These are phyloP conservation scores for Epichloe sylvatica DNA, from an alignment of 2,329 filamentous ascomycete species.

Conservation along the genomic window DNA sequence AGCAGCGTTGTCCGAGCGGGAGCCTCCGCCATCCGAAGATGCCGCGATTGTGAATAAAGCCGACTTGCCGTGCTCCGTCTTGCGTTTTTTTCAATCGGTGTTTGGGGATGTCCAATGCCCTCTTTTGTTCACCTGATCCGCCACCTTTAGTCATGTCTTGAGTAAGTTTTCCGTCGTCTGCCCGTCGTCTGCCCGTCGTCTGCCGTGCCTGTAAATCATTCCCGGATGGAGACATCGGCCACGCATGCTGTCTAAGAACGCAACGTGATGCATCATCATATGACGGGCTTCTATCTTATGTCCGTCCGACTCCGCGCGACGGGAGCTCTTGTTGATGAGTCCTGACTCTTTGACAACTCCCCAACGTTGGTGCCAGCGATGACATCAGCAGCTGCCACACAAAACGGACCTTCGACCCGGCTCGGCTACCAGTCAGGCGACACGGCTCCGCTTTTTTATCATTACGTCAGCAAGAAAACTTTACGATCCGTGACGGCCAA, in stretches of 20 bases:
- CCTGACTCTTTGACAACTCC: too few species aligned
- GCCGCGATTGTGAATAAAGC: background rate
- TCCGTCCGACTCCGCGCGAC: background rate
- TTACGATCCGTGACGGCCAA: constrained; percentile 4
- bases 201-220: background rate
- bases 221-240: background rate
- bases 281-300: too few species aligned
- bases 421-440: background rate
- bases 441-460: background rate
- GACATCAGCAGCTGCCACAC: too few species aligned
- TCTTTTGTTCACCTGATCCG: too few species aligned
- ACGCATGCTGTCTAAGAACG: background rate
- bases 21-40: background rate
- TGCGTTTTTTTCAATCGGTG: background rate
- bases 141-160: too few species aligned
- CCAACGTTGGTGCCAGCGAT: too few species aligned
- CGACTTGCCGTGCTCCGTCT: background rate
- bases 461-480: constrained; percentile 13
- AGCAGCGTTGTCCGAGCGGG: background rate
- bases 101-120: background rate
- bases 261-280: background rate
- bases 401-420: too few species aligned
- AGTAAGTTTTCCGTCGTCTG: too few species aligned
- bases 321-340: background rate
- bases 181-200: too few species aligned